These are phyloP conservation scores for Escallonia herrerae DNA, from an alignment of 129 eudicot species.

Conservation along the genomic window DNA sequence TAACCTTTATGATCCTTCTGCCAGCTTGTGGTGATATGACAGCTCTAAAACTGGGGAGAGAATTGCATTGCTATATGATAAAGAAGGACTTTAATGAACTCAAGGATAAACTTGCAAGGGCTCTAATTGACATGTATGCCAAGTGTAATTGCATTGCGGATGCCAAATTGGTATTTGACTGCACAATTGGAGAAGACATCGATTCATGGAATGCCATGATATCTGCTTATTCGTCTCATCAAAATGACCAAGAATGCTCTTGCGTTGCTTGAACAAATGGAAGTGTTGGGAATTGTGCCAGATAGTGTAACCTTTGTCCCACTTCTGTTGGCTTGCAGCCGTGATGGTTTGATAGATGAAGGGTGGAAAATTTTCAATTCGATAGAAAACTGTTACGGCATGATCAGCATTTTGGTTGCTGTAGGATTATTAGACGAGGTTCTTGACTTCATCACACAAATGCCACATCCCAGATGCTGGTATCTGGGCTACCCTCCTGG, in stretches of 20 bases:
- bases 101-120: conserved; percentile 3
- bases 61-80: neutral
- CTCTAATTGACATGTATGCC: conserved; percentile 27
- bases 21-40: neutral
- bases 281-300: neutral
- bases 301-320: neutral
- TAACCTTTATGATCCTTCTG: conserved; percentile 20
- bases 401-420: neutral
- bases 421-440: too few relatives aligned
- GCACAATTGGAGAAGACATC: conserved; percentile 3
- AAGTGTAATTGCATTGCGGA: conserved; percentile 17
- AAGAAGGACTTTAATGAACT: neutral
- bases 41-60: neutral
- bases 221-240: neutral
- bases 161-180: conserved; percentile 17
- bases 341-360: conserved; percentile 1
- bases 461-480: conserved; percentile 1
- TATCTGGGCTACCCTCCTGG: neutral
- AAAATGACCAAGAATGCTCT: neutral
- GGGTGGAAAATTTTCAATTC: conserved; percentile 3
- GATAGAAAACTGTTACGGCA: neutral
- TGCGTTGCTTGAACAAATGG: neutral
- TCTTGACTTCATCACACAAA: neutral
- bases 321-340: neutral
- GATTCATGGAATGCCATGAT: conserved; percentile 12